Evolutionary conservation across 2,329 filamentous ascomycete species (phyloP), one percentile per base, ranked within the genome.

Genomic region (Nigrograna mackinnonii): DNA sequence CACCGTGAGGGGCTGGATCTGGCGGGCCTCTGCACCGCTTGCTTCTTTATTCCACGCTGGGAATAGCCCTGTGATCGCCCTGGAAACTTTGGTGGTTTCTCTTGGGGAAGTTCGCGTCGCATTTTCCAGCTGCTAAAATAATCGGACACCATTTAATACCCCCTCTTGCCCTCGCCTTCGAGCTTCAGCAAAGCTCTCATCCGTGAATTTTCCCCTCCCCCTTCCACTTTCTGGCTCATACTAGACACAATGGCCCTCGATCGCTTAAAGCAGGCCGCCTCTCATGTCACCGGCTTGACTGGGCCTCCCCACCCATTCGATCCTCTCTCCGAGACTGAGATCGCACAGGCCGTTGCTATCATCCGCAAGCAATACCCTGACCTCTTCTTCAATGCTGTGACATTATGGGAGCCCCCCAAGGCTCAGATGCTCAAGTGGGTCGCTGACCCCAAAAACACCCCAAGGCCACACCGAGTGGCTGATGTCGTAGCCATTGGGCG

Each of bases 361-460:
- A 77, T 95, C 51, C 84, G 83, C 47, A 82, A 85, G 55, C 78
- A 86, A 45, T 78, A 95, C 64, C 77, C 82, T 43, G 76, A 85
- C 36, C 78, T 95, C 45, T 83, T 84, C 68, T 96, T 91, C 80
- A 94, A 96, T 74, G 87, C 91, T 2, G 85, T 96, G 42, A 87
- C 89, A 2, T 75, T 95, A 20, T 85, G 84, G 58, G 91, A 96
- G 75, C 91, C 91, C 36, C 86, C 86, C 51, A 96, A 96, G 76
- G 83, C 79, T 34, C 84, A 90, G 57, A 91, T 95, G 88, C 76
- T 84, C 64, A 80, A 79, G 46, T 96, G 89, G 89, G 71, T 95
- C 11, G 83, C 79, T 36, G 77, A 83, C 44, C 83, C 87, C 1
- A 71, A 80, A 16, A 77, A 75, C 7, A 72, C 76, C 0, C 77